Conservation (phyloP, 1,139 yeast genomes). For the Meyerozyma elateridarum region DNA sequence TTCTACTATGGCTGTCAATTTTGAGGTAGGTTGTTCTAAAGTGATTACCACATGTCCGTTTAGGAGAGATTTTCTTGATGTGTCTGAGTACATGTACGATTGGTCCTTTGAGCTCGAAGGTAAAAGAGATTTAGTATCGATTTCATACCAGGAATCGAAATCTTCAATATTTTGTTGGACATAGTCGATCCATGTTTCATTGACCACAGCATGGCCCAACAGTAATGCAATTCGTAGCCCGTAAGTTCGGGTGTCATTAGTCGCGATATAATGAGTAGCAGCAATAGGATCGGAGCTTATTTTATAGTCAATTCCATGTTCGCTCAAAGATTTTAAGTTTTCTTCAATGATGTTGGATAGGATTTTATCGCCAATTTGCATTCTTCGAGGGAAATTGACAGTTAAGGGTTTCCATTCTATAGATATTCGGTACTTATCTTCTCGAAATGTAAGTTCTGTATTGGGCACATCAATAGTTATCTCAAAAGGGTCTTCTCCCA, state of each 20-base stretch:
- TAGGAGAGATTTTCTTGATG: slow-evolving; percentile 13
- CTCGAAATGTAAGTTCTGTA: slow-evolving; percentile 9
- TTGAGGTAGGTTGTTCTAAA: slow-evolving; percentile 1
- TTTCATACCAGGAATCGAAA: slow-evolving; percentile 20
- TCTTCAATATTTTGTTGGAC: slow-evolving; percentile 12
- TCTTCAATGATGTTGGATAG: slow-evolving; percentile 5
- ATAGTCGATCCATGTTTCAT: slow-evolving; percentile 20
- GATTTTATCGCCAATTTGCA: slow-evolving; percentile 5
- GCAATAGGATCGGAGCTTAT: slow-evolving; percentile 15
- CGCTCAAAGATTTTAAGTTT: slow-evolving; percentile 9
- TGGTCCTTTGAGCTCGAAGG: slow-evolving; percentile 12
- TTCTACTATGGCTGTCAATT: not conserved
- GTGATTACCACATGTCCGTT: slow-evolving; percentile 1
- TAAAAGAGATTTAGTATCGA: slow-evolving; percentile 13
- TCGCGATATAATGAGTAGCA: slow-evolving; percentile 25
- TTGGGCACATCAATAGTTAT: slow-evolving; percentile 14
- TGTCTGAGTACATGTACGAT: slow-evolving; percentile 14
- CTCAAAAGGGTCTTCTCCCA: slow-evolving; percentile 14
- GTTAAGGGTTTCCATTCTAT: slow-evolving; percentile 13
- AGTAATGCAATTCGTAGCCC: slow-evolving; percentile 20
- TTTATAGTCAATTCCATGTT: slow-evolving; percentile 21
- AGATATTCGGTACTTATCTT: slow-evolving; percentile 18
- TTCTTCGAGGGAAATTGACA: slow-evolving; percentile 12
- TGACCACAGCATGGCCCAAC: slow-evolving; percentile 25
- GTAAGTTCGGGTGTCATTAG: slow-evolving; percentile 13